Percentiles rank a stretch among this genome's conserved stretches.
These are phyloP conservation scores for Gamarada debralockiae DNA, from an alignment of 495 filamentous ascomycete genomes.

Conservation along the genomic window DNA sequence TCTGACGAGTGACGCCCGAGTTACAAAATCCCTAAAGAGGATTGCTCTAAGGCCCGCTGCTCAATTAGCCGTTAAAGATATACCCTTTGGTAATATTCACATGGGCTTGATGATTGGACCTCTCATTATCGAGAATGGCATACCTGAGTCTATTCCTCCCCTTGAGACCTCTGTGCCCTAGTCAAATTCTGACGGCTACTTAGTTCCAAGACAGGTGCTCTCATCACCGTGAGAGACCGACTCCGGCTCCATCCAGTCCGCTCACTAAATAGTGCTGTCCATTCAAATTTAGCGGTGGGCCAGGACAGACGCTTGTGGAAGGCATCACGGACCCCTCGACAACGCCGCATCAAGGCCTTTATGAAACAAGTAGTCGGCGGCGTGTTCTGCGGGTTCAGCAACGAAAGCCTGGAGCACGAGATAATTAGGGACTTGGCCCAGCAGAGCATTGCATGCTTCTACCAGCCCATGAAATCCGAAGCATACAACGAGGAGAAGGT, in stretches of 20 bases:
- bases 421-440: slow-evolving; percentile 25
- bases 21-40: too few species aligned
- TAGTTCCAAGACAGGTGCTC: slow-evolving; percentile 20
- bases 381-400: slow-evolving; percentile 31
- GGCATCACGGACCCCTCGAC: too few species aligned
- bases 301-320: too few species aligned
- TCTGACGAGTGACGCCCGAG: too few species aligned
- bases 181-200: neutral
- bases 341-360: slow-evolving; percentile 34
- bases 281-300: too few species aligned
- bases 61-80: too few species aligned
- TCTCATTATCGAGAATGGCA: slow-evolving; percentile 39
- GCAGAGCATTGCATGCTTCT: neutral
- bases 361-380: slow-evolving; percentile 41
- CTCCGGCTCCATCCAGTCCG: slow-evolving; percentile 30
- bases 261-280: too few species aligned
- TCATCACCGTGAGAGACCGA: slow-evolving; percentile 28
- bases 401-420: slow-evolving; percentile 14
- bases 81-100: slow-evolving; percentile 36
- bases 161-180: slow-evolving; percentile 16
- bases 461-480: neutral
- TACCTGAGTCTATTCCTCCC: slow-evolving; percentile 24
- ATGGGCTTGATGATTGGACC: slow-evolving; percentile 38
- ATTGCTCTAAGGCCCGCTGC: too few species aligned
- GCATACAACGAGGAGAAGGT: too few species aligned